Percentiles rank a stretch among this genome's conserved stretches.
Evolutionary conservation across 2,329 filamentous ascomycete genomes (phyloP).

Genomic region (Botrytis sinoallii): DNA sequence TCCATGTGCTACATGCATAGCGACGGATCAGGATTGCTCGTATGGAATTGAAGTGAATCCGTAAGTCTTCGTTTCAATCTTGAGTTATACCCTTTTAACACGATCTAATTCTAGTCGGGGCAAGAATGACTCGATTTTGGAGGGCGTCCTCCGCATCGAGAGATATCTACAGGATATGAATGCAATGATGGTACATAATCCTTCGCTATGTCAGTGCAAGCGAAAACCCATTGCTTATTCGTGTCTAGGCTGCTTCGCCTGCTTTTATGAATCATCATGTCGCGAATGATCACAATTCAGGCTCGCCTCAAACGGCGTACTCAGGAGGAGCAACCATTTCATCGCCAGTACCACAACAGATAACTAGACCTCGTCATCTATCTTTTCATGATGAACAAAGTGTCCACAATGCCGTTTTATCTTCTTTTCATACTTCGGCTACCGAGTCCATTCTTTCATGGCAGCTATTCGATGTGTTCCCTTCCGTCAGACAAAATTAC

Average conservation of each 20-base stretch:
- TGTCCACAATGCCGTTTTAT: conserved; percentile 46
- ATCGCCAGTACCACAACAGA: not conserved
- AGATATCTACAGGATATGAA: conserved; percentile 46
- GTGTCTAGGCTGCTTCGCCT: conserved; percentile 6
- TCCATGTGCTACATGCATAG: conserved; percentile 40
- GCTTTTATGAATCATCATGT: not conserved
- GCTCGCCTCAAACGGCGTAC: conserved; percentile 2
- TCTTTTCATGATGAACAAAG: conserved; percentile 11
- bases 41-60: conserved; percentile 36
- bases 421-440: conserved; percentile 50
- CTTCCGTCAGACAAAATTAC: conserved; percentile 44
- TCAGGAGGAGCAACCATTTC: not conserved
- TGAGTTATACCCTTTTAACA: not conserved
- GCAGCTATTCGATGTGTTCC: conserved; percentile 48
- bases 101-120: conserved; percentile 40
- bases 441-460: conserved; percentile 51
- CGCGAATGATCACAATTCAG: not conserved
- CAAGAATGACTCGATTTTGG: conserved; percentile 51
- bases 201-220: not conserved
- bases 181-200: conserved; percentile 16
- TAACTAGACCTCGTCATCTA: not conserved
- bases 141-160: conserved; percentile 48
- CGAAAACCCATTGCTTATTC: not conserved
- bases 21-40: conserved; percentile 32
- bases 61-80: conserved; percentile 22